Evolutionary conservation across 495 filamentous ascomycete genomes (phyloP), one percentile per base, ranked within the genome.

Genomic region (Clavariopsis aquatica): DNA sequence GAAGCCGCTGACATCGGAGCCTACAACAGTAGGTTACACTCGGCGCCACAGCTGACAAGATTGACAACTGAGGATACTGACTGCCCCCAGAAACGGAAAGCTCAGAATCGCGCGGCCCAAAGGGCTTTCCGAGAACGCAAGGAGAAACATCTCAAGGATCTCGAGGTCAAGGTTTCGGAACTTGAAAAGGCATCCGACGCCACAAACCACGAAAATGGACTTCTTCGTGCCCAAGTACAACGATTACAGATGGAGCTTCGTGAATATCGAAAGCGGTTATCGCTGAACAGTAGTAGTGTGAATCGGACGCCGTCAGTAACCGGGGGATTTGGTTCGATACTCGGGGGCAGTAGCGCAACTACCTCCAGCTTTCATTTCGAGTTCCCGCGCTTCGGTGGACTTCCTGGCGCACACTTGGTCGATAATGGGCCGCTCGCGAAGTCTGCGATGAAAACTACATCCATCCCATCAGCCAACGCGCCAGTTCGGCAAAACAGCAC

Each of bases 51-150:
- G 38, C 15, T 17, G 8, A 8, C 38, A n/a, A 10, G 6, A 43
- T 10, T 43, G n/a, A 43, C 38, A 17, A 43, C 2, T 17, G 20
- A 29, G 38, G 51, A 69, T 49, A 73, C 83, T 87, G 75, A 89
- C 76, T 36, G 10, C 52, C n/a, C 1, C 7, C 24, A 97, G 93
- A 99, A 99, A 80, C 90, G 94, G 67, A 99, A 99, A 78, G 94
- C 95, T 12, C 94, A 99, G 73, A 99, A 99, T 69, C 88, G 94
- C 61, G 94, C 95, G 1, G 94, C 94, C 27, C 94, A 99, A 78
- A 85, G 94, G 45, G 94, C 94, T 7, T 99, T 99, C 84, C 84
- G 94, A 24, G 94, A 99, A 74, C 90, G 94, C 51, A 99, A 99
- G 78, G 94, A 99, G 78, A 96, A 91, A 77, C 94, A 99, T 71